A percentile compares a stretch with the other conserved stretches of the same genome.
Evolutionary conservation across 225 moss, liverwort and hornwort genomes (phyloP).

Genomic region (Rhytidiadelphus loreus): DNA sequence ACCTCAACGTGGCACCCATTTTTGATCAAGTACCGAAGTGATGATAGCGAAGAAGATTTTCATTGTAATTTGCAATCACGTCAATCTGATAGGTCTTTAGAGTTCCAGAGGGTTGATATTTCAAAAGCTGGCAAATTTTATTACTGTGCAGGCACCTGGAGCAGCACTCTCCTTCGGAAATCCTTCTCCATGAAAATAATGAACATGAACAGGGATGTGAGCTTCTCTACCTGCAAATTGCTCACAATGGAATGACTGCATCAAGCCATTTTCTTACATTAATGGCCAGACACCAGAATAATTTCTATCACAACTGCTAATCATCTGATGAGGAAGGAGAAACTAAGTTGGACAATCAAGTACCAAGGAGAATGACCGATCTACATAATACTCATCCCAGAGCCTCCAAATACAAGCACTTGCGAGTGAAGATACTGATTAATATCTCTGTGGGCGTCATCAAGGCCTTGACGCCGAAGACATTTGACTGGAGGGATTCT

Average conservation of each 20-base stretch:
- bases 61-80: background rate
- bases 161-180: background rate
- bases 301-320: background rate
- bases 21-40: no score
- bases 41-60: no score
- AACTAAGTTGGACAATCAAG: background rate
- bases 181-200: background rate
- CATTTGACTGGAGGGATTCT: background rate
- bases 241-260: background rate
- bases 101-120: background rate
- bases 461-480: background rate
- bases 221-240: background rate
- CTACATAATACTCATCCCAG: background rate
- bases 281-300: background rate
- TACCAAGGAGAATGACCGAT: background rate
- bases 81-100: background rate
- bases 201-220: background rate
- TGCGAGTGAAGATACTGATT: background rate
- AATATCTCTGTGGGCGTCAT: background rate
- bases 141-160: background rate
- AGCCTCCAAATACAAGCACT: background rate
- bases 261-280: background rate
- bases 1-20: no score
- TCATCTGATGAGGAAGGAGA: background rate
- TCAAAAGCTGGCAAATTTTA: background rate